A percentile compares a stretch with the other conserved stretches of the same genome.
Conservation (phyloP, 768 basidiomycete genomes). For the Boletus rufocinnamomeus region DNA sequence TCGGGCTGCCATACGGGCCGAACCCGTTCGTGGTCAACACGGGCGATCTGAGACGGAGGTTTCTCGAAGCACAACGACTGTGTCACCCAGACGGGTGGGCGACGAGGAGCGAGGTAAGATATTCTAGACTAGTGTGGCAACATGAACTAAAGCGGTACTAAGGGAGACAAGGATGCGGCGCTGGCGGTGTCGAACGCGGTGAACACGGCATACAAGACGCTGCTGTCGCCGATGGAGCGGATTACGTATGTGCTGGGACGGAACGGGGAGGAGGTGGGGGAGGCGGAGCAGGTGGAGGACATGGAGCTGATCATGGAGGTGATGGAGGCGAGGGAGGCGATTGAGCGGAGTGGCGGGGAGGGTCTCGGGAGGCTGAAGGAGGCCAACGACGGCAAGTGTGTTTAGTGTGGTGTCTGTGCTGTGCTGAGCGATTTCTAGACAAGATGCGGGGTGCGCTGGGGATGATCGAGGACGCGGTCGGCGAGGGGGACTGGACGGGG, state of each 20-base stretch:
- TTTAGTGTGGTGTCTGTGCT: not conserved
- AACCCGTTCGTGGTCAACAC: conserved; percentile 76
- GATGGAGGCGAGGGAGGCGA: conserved; percentile 74
- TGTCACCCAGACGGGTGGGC: conserved; percentile 91
- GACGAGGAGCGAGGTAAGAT: conserved; percentile 56
- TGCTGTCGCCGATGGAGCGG: conserved; percentile 71
- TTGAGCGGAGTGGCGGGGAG: conserved; percentile 58
- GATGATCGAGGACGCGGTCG: conserved; percentile 53
- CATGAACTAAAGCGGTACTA: conserved; percentile 12
- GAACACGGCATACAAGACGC: conserved; percentile 80
- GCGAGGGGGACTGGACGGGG: conserved; percentile 50
- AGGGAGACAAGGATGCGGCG: conserved; percentile 30
- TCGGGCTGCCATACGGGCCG: conserved; percentile 59
- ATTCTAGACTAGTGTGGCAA: conserved; percentile 5
- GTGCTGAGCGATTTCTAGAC: conserved; percentile 39
- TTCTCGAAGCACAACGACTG: conserved; percentile 68
- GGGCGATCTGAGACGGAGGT: conserved; percentile 58
- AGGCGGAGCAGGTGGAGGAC: conserved; percentile 74
- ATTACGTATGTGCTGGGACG: conserved; percentile 78
- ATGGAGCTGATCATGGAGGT: conserved; percentile 70
- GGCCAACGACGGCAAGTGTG: conserved; percentile 56
- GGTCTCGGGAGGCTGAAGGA: conserved; percentile 53
- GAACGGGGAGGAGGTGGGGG: conserved; percentile 59
- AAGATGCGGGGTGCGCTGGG: conserved; percentile 49
- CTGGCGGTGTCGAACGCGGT: conserved; percentile 62